These are phyloP conservation scores for Saturnispora besseyi DNA, from an alignment of 805 yeast species.

Conservation along the genomic window DNA sequence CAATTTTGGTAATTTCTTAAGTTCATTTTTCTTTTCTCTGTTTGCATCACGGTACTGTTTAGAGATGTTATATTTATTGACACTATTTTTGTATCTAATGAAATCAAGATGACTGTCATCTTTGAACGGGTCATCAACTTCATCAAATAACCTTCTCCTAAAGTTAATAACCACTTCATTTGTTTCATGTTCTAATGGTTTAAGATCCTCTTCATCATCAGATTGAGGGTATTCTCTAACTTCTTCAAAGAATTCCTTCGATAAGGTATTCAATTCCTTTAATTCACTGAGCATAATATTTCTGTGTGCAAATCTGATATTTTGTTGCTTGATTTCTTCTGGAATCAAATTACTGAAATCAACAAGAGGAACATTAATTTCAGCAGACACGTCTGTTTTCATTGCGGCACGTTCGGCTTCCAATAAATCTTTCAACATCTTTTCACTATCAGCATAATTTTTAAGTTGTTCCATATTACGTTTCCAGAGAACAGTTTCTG, in stretches of 20 bases:
- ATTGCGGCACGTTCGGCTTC: neutral
- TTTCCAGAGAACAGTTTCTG: conserved; percentile 1
- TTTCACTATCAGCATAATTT: neutral
- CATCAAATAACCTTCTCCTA: neutral
- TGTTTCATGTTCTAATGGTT: neutral
- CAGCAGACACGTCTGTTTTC: neutral
- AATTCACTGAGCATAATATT: neutral
- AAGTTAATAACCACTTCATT: neutral
- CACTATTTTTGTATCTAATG: neutral
- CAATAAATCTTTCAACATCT: neutral
- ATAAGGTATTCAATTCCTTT: neutral
- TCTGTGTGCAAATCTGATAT: neutral
- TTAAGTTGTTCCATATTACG: neutral
- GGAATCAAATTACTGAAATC: neutral
- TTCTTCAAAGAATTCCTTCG: neutral
- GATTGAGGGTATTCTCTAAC: neutral
- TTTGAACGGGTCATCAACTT: neutral
- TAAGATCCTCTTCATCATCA: neutral
- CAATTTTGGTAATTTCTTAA: neutral
- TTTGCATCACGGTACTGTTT: neutral
- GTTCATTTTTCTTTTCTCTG: neutral
- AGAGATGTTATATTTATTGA: neutral
- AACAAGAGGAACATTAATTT: neutral
- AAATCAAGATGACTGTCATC: neutral
- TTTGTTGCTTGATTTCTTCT: neutral